Evolutionary conservation across 257 asterid species (phyloP).

Genomic region (Ilex aquifolium): DNA sequence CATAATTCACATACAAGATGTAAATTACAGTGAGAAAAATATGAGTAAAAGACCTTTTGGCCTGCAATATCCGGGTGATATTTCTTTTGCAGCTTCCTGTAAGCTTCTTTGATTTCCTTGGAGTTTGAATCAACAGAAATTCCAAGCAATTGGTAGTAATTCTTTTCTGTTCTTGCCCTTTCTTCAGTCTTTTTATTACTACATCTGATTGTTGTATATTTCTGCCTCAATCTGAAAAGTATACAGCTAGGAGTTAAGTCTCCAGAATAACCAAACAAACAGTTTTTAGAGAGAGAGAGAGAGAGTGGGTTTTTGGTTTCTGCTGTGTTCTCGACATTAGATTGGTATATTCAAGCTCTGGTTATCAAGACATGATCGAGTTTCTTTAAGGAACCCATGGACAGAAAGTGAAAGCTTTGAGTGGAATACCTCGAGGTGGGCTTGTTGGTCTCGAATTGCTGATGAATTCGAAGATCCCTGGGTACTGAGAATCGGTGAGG

Average conservation of each 20-base stretch:
- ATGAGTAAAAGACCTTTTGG: constrained; percentile 27
- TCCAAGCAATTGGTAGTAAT: constrained; percentile 47
- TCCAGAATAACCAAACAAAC: no score
- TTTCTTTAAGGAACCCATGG: no score
- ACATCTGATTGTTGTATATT: constrained; percentile 19
- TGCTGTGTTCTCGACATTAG: no score
- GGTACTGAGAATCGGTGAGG: constrained; percentile 5
- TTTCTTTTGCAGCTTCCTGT: constrained; percentile 52
- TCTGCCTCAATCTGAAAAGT: constrained; percentile 13
- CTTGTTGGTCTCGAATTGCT: constrained; percentile 10
- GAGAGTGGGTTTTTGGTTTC: no score
- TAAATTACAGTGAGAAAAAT: background rate
- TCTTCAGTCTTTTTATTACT: constrained; percentile 8
- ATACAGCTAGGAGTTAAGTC: background rate
- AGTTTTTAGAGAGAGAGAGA: no score
- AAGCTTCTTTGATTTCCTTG: constrained; percentile 44
- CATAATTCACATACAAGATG: no score
- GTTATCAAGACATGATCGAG: no score
- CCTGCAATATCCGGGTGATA: constrained; percentile 63
- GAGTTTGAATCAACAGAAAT: constrained; percentile 43
- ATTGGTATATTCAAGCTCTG: no score
- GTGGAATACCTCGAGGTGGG: background rate
- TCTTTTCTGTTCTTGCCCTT: constrained; percentile 19
- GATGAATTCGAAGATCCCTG: constrained; percentile 14
- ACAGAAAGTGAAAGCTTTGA: no score